Base-by-base conservation (phyloP, 2,329 filamentous ascomycete species). In the Colletotrichum tofieldiae region DNA sequence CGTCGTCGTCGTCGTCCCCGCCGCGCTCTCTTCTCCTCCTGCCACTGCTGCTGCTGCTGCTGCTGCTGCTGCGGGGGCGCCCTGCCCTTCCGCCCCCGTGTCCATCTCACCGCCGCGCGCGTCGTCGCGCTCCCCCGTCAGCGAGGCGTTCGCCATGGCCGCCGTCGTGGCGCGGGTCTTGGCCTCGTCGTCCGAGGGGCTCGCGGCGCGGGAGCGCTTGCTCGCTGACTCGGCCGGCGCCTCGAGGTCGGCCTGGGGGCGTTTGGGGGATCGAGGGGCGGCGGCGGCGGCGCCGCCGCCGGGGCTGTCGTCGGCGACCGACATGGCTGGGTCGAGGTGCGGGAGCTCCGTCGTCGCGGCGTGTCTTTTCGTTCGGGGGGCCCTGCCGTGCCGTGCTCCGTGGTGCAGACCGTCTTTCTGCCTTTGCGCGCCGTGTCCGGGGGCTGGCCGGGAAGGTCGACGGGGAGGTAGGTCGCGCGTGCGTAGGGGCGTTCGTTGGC, bases 151-250 rank as follows among this genome's bases (percentile, higher is more conserved):
- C 37, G 61, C 61, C 61, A 64, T 64, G 11, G 61, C 61, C 14
- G 62, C 62, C 51, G 51, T 65, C 29, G 62, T 65, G 37, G 61
- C 49, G 35, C 49, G 49, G 32, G 49, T 51, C 41, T 45, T 65
- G 20, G 62, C 51, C 51, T 64, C 61, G 51, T 56, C 29, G 23
- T 56, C 55, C 29, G 23, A 62, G 37, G 59, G 70, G 47, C 65
- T 72, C 37, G 35, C 39, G 18, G 70, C 67, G 37, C 49, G 62
- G 39, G 59, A 69, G 52, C 70, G 60, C 55, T 72, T 72, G 52
- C 29, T 65, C 12, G 65, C 52, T 37, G 45, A 20, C 54, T 54
- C 59, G n/a, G 35, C 7, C 37, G 18, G 29, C 41, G 65, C 39
- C 45, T 67, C 70, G 41, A 55, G n/a, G 26, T 60, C 70, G 18